A percentile compares a stretch with the other conserved stretches of the same genome.
These are phyloP conservation scores for Pseudopithomyces chartarum DNA, from an alignment of 2,329 filamentous ascomycete genomes.

Conservation along the genomic window DNA sequence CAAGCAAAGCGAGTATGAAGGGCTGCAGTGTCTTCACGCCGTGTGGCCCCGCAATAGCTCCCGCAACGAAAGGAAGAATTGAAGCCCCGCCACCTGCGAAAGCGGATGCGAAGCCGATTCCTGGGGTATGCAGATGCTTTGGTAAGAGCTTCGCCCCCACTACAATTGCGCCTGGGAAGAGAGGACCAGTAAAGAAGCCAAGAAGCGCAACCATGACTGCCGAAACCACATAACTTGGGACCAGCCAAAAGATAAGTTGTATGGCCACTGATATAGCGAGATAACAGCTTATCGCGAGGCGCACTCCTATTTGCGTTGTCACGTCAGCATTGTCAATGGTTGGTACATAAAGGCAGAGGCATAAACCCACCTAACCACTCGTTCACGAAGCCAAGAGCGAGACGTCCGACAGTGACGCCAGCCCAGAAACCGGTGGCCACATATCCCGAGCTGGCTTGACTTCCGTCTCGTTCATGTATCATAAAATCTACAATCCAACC, in stretches of 20 bases:
- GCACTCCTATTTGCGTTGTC: background rate
- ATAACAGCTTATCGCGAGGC: background rate
- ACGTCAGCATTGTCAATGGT: background rate
- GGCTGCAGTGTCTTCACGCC: background rate
- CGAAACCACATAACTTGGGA: background rate
- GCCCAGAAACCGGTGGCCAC: background rate
- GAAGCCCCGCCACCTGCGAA: background rate
- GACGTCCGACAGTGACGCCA: background rate
- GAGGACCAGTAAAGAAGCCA: background rate
- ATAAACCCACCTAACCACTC: background rate
- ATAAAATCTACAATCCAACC: background rate
- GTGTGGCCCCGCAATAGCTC: background rate
- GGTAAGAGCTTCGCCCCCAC: background rate
- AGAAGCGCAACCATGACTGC: background rate
- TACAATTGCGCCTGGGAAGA: background rate
- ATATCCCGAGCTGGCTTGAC: background rate
- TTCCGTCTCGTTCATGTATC: background rate
- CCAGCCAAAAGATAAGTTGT: background rate
- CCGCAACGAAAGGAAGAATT: background rate
- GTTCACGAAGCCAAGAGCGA: background rate
- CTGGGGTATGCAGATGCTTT: background rate
- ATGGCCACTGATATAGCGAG: background rate
- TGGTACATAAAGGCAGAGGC: background rate
- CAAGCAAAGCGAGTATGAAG: background rate
- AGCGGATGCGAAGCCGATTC: background rate